phyloP scores from a whole-genome alignment of 164 flowering plant genomes.

The Vitis vinifera region DNA sequence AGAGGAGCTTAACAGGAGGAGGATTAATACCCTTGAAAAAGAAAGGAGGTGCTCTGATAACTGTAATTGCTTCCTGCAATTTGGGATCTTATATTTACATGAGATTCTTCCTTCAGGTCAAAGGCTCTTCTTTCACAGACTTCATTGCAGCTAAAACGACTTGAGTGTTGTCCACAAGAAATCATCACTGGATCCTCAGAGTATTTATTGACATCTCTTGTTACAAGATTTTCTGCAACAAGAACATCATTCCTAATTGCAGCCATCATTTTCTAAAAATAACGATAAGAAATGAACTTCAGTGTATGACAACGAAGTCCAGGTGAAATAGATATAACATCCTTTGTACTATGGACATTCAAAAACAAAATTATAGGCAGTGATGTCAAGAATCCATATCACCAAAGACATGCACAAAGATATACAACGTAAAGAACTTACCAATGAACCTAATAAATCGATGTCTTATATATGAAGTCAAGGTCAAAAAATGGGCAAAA shows the following conservation, averaged over 20 bases:
- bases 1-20: neutral
- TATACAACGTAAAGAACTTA: conserved; percentile 30
- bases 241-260: conserved; percentile 9
- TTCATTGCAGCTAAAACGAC: conserved; percentile 20
- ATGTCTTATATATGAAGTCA: conserved; percentile 53
- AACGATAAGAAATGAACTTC: neutral
- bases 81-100: conserved; percentile 37
- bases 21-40: conserved; percentile 57
- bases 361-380: neutral
- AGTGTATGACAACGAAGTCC: neutral
- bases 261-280: conserved; percentile 8
- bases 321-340: neutral
- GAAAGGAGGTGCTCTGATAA: conserved; percentile 25
- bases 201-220: conserved; percentile 37
- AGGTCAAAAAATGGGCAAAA: conserved; percentile 44
- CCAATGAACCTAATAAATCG: conserved; percentile 56
- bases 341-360: neutral
- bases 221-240: conserved; percentile 58
- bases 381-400: neutral
- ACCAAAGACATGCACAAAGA: neutral
- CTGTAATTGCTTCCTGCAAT: conserved; percentile 21
- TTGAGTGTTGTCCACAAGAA: conserved; percentile 25
- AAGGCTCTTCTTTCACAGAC: conserved; percentile 21
- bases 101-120: conserved; percentile 14
- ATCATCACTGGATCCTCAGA: conserved; percentile 24